These are phyloP conservation scores for Leucogyrophana mollusca DNA, from an alignment of 768 basidiomycete species.

Conservation along the genomic window DNA sequence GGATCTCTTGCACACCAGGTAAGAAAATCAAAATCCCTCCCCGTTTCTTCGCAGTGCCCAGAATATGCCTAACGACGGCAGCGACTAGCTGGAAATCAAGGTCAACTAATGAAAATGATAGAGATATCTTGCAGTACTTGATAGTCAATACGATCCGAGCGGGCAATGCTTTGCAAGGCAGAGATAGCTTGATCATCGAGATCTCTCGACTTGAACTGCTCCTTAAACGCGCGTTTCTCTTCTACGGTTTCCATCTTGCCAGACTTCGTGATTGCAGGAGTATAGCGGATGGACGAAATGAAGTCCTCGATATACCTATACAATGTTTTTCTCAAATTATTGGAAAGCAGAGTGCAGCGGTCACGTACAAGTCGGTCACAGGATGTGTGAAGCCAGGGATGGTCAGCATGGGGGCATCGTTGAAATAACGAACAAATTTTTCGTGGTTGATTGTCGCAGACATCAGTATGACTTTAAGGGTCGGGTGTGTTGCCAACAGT, in stretches of 20 bases:
- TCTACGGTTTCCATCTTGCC: conserved; percentile 21
- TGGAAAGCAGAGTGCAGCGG: not conserved
- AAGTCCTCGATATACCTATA: conserved; percentile 84
- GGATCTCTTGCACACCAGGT: conserved; percentile 88
- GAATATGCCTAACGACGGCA: conserved; percentile 61
- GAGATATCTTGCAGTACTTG: too few relatives aligned
- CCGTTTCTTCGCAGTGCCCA: conserved; percentile 40
- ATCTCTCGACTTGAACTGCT: conserved; percentile 49
- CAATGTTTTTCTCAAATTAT: conserved; percentile 1
- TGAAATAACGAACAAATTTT: conserved; percentile 80
- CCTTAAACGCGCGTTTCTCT: conserved; percentile 45
- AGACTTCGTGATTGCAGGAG: conserved; percentile 41
- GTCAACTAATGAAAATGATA: too few relatives aligned
- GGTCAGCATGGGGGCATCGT: conserved; percentile 72
- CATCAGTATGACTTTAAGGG: conserved; percentile 85
- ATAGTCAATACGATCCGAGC: conserved; percentile 70
- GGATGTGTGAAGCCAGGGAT: conserved; percentile 86
- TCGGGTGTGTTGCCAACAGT: conserved; percentile 59
- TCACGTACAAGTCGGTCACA: conserved; percentile 65
- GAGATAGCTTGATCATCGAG: conserved; percentile 49
- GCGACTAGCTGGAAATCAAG: conserved; percentile 64
- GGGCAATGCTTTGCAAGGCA: conserved; percentile 59
- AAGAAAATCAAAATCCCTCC: conserved; percentile 86
- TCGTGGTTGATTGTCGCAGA: conserved; percentile 94
- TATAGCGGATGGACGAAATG: conserved; percentile 56